Evolutionary conservation across 352 stramenopile genomes (phyloP).

Genomic region (Globisporangium lucens): DNA sequence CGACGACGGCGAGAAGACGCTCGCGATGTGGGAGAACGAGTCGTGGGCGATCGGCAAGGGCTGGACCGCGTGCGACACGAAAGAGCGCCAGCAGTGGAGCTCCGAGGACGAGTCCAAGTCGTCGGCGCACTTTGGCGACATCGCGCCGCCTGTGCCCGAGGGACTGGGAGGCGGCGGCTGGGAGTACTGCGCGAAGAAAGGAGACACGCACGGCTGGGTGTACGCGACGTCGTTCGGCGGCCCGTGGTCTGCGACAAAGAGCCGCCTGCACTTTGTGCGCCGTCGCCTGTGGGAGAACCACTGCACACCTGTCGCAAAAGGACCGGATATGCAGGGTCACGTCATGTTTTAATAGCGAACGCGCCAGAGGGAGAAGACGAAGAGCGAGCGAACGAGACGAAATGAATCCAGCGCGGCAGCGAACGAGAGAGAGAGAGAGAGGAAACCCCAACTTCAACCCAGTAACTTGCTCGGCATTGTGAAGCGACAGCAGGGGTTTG

Average conservation of each 20-base stretch:
- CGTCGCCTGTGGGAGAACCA: slow-evolving; percentile 74
- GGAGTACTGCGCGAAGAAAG: slow-evolving; percentile 46
- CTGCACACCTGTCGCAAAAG: slow-evolving; percentile 24
- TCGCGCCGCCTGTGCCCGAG: slow-evolving; percentile 34
- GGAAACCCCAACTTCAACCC: not conserved
- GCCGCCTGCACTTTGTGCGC: slow-evolving; percentile 51
- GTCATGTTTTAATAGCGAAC: slow-evolving; percentile 26
- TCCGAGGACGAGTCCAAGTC: slow-evolving; percentile 46
- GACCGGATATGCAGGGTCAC: slow-evolving; percentile 19
- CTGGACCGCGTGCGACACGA: slow-evolving; percentile 45
- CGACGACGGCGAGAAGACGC: slow-evolving; percentile 34
- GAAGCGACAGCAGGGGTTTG: not conserved
- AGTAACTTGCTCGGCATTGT: not conserved
- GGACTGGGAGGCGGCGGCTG: slow-evolving; percentile 45
- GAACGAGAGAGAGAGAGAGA: not conserved
- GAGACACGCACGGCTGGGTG: slow-evolving; percentile 56
- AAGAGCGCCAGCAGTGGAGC: slow-evolving; percentile 49
- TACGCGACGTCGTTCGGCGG: slow-evolving; percentile 64
- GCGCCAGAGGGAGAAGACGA: not conserved
- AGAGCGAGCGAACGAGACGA: not conserved
- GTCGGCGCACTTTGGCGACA: slow-evolving; percentile 41
- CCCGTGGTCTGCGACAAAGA: slow-evolving; percentile 53
- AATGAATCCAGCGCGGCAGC: not conserved
- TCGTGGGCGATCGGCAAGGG: slow-evolving; percentile 43
- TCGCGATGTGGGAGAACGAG: slow-evolving; percentile 69